These are phyloP conservation scores for Aspergillus sp. DNA, from an alignment of 2,329 filamentous ascomycete species.

Conservation along the genomic window DNA sequence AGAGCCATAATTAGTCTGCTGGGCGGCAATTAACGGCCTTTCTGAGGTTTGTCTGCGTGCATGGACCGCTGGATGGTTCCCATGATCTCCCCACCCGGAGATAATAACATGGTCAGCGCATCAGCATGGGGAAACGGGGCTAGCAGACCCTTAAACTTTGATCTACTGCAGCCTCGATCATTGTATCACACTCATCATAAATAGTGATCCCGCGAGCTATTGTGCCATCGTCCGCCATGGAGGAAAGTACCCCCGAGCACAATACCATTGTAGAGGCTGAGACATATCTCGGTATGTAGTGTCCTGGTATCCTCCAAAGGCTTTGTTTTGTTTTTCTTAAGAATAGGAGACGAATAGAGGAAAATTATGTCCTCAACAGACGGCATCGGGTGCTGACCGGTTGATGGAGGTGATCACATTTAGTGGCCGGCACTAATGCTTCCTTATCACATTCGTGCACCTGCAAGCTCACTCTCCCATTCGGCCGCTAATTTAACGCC, in stretches of 20 bases:
- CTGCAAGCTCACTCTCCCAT: constrained; percentile 11
- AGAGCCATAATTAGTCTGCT: constrained; percentile 12
- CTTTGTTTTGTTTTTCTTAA: too few relatives aligned
- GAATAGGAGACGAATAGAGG: neutral
- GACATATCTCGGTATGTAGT: too few relatives aligned
- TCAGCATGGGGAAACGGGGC: neutral
- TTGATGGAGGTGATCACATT: constrained; percentile 6
- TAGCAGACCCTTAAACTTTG: constrained; percentile 4
- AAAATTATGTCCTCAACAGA: too few relatives aligned
- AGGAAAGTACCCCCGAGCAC: neutral
- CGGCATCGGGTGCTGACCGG: neutral
- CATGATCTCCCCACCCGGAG: constrained; percentile 7
- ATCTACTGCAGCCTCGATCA: constrained; percentile 14
- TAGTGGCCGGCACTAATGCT: constrained; percentile 1
- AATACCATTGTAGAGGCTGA: too few relatives aligned
- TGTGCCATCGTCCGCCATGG: too few relatives aligned
- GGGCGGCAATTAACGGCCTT: constrained; percentile 1
- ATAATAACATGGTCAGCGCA: too few relatives aligned
- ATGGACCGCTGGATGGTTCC: constrained; percentile 1
- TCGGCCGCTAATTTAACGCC: neutral
- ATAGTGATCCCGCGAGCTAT: too few relatives aligned
- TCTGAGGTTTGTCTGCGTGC: neutral
- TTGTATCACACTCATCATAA: constrained; percentile 11
- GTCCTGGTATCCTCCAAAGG: too few relatives aligned
- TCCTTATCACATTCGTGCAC: constrained; percentile 18